phyloP scores from a whole-genome alignment of 179 eudicot species.

The Patellifolia procumbens region DNA sequence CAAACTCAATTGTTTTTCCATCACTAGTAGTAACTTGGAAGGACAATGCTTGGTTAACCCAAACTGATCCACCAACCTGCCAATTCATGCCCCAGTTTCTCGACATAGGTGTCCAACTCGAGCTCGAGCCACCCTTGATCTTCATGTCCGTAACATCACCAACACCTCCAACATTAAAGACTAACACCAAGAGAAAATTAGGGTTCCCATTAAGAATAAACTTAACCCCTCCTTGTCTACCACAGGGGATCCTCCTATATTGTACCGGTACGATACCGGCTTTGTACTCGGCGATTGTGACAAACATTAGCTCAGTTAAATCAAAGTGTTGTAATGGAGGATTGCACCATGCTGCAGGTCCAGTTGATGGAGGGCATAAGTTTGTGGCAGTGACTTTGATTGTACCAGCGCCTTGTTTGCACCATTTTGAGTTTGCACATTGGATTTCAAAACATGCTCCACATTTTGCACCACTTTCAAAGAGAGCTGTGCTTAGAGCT shows the following conservation, averaged over 20 bases:
- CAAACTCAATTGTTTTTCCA: slow-evolving; percentile 7
- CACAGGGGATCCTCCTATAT: slow-evolving; percentile 15
- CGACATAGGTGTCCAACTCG: not conserved
- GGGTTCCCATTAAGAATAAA: slow-evolving; percentile 16
- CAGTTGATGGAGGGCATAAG: slow-evolving; percentile 19
- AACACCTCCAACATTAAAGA: slow-evolving; percentile 20
- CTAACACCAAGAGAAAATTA: slow-evolving; percentile 13
- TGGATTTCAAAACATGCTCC: slow-evolving; percentile 23
- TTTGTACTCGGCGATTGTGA: not conserved
- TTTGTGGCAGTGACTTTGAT: slow-evolving; percentile 26
- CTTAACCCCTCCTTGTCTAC: slow-evolving; percentile 15
- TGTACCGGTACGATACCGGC: slow-evolving; percentile 26
- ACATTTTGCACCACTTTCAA: slow-evolving; percentile 15
- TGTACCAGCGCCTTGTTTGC: not conserved
- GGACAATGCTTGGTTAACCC: not conserved
- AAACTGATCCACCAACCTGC: not conserved
- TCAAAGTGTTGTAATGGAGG: slow-evolving; percentile 21
- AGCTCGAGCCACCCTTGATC: slow-evolving; percentile 12
- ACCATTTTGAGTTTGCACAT: slow-evolving; percentile 21
- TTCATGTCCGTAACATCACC: slow-evolving; percentile 20
- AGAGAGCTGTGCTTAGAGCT: slow-evolving; percentile 23
- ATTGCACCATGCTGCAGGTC: slow-evolving; percentile 22
- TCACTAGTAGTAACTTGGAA: slow-evolving; percentile 23
- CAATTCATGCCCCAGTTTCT: slow-evolving; percentile 31
- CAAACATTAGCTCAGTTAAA: slow-evolving; percentile 19